Percentiles rank a stretch among this genome's conserved stretches.
Evolutionary conservation across 2,329 filamentous ascomycete genomes (phyloP).

Genomic region (Cytospora piceae): DNA sequence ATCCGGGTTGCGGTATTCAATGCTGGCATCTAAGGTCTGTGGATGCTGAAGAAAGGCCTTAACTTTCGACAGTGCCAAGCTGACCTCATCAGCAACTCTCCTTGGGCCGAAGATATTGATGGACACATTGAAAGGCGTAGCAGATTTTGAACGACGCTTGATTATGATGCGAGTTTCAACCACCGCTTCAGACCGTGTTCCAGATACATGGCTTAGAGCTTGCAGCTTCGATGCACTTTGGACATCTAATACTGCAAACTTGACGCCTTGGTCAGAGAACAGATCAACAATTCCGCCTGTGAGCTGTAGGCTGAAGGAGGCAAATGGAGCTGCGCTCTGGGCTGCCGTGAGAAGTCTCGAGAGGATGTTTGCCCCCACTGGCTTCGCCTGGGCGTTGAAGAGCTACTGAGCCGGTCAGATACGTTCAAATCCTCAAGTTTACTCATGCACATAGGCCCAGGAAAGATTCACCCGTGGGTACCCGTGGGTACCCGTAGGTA

Average conservation of each 20-base stretch:
- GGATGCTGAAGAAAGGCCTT: constrained; percentile 5
- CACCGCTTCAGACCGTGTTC: neutral
- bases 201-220: neutral
- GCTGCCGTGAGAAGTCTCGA: neutral
- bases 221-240: neutral
- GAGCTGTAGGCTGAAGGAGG: neutral
- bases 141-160: neutral
- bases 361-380: neutral
- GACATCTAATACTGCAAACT: neutral
- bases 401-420: neutral
- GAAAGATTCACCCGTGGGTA: no score
- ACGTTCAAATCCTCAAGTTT: no score
- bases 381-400: constrained; percentile 1
- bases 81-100: neutral
- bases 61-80: neutral
- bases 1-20: constrained; percentile 11
- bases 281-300: neutral
- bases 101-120: constrained; percentile 6
- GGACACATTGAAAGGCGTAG: neutral
- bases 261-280: neutral
- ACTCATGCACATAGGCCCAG: no score
- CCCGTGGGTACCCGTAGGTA: no score
- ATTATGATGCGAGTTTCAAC: neutral
- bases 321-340: neutral
- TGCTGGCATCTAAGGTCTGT: neutral